phyloP scores from a whole-genome alignment of 768 basidiomycete species.

The Russula foetens region DNA sequence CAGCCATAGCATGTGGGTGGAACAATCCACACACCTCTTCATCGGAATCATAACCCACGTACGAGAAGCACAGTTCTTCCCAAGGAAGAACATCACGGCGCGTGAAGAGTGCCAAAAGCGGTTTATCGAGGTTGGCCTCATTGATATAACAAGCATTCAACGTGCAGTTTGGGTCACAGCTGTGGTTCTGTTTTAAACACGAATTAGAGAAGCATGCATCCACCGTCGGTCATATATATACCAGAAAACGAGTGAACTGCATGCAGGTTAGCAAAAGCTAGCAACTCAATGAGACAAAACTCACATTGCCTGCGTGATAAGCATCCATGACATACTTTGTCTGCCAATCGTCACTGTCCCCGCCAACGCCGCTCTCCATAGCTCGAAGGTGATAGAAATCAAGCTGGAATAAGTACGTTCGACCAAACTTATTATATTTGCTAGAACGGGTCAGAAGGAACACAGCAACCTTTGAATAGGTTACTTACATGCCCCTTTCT shows the following conservation, averaged over 20 bases:
- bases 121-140: conserved; percentile 64
- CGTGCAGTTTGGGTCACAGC: conserved; percentile 78
- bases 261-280: conserved; percentile 6
- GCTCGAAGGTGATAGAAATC: conserved; percentile 64
- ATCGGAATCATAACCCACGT: conserved; percentile 43
- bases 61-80: conserved; percentile 75
- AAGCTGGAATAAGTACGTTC: conserved; percentile 76
- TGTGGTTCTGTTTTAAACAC: conserved; percentile 60
- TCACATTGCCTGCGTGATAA: conserved; percentile 79
- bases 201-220: not conserved
- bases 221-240: conserved; percentile 30
- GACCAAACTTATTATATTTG: conserved; percentile 62
- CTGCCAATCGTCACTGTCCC: conserved; percentile 27
- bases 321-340: conserved; percentile 67
- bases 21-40: conserved; percentile 19
- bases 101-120: conserved; percentile 61
- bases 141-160: conserved; percentile 73
- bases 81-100: conserved; percentile 48
- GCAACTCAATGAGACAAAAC: conserved; percentile 24
- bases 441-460: conserved; percentile 30
- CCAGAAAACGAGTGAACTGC: conserved; percentile 88
- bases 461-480: not conserved
- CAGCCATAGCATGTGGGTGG: not conserved
- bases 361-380: not conserved
- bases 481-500: conserved; percentile 54